These are phyloP conservation scores for Tilletia indica DNA, from an alignment of 1,284 basidiomycete genomes.

Conservation along the genomic window DNA sequence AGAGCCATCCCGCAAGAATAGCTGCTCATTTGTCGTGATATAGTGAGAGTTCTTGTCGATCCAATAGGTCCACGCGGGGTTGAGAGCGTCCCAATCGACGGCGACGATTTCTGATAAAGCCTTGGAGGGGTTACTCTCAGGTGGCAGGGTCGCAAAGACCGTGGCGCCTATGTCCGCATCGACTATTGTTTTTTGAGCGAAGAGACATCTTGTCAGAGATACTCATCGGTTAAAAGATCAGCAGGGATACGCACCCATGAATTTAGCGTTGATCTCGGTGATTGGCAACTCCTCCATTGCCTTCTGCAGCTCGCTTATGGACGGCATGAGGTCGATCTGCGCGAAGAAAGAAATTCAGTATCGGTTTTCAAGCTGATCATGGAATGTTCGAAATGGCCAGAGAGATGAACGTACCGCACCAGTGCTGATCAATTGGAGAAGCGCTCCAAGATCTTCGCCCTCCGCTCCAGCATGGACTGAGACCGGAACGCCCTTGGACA, in stretches of 20 bases:
- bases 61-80: neutral
- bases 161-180: neutral
- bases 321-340: neutral
- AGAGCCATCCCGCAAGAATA: neutral
- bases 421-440: constrained; percentile 10
- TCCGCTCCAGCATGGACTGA: neutral
- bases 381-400: neutral
- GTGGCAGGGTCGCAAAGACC: neutral
- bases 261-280: constrained; percentile 1
- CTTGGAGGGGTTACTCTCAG: neutral
- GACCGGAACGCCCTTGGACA: neutral
- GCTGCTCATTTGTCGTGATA: neutral
- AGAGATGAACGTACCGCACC: neutral
- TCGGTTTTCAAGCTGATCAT: neutral
- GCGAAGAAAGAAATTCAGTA: neutral
- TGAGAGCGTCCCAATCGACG: neutral
- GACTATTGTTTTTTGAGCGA: neutral
- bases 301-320: neutral
- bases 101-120: neutral
- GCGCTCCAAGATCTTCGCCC: neutral
- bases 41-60: neutral
- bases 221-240: neutral
- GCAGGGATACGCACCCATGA: neutral
- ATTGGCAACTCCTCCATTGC: neutral
- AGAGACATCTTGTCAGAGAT: neutral